Evolutionary conservation across 2,329 filamentous ascomycete species (phyloP), one percentile per base, ranked within the genome.

Genomic region (Aspergillus sp.): DNA sequence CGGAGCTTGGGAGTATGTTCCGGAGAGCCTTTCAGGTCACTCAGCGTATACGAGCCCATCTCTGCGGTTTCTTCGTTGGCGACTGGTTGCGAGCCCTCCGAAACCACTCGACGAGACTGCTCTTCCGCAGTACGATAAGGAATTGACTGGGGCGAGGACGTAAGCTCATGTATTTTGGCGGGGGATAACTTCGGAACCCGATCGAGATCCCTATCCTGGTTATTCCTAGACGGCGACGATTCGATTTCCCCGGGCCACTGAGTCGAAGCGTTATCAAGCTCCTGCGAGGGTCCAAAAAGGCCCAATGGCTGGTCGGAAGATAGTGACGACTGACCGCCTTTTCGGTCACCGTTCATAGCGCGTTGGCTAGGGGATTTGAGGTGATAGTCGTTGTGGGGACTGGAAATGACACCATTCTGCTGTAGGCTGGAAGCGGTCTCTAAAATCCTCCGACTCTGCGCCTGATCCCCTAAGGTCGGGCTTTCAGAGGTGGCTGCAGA

Each of bases 131-230:
- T 69, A 29, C 80, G 79, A 42, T 83, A 68, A 3, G 83, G 81
- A n/a, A 85, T 76, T 47, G 82, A 85, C 16, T 82, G 77, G 9
- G 83, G 81, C 12, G 83, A 83, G 16, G 78, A 72, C 6, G 82
- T 84, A 47, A 86, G 77, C 49, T 84, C 82, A 47, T 83, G 78
- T 2, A 86, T 81, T 69, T 85, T 79, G 46, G 78, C 78, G 2
- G 81, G 79, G 3, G 84, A 85, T 31, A 86, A 72, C 65, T 84
- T 86, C 59, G 83, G 70, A 3, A 81, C 62, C 14, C 52, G 60
- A 7, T 67, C 63, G 45, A 52, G 57, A 20, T 66, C 69, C 52
- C 71, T 69, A 22, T 73, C 71, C 12, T 68, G 67, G 6, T 65
- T 58, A 45, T 63, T 60, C 10, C 31, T 54, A 18, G 67, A 66